These are phyloP conservation scores for Physocladia obscura DNA, from an alignment of 192 early-diverging fungal species.

Conservation along the genomic window DNA sequence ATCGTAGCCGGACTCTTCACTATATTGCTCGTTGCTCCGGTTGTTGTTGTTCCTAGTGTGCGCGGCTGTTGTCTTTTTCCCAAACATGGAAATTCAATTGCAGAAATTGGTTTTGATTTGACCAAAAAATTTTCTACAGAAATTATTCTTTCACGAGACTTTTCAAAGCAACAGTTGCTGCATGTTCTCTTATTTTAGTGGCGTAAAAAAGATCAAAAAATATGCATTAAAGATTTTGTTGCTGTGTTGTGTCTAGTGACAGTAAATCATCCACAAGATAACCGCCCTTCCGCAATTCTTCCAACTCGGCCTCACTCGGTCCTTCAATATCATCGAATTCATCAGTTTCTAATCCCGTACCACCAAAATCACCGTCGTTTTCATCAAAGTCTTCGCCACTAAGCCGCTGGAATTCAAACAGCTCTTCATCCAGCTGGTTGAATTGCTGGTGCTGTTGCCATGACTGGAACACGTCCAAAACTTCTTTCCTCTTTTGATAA, in stretches of 20 bases:
- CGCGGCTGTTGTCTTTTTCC: too few relatives aligned
- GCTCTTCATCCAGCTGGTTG: constrained; percentile 7
- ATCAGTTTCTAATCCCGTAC: background rate
- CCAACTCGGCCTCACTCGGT: constrained; percentile 36
- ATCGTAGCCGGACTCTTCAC: too few relatives aligned
- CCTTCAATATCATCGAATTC: constrained; percentile 31
- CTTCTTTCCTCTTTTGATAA: background rate
- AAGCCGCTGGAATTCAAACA: constrained; percentile 26
- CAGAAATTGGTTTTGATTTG: too few relatives aligned
- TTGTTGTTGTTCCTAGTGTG: too few relatives aligned
- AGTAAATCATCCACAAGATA: constrained; percentile 27
- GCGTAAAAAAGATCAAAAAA: too few relatives aligned
- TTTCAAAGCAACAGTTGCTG: too few relatives aligned
- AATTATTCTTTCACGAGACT: too few relatives aligned
- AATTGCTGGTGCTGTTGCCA: constrained; percentile 11
- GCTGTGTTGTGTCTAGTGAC: constrained; percentile 5
- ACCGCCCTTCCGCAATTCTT: constrained; percentile 28
- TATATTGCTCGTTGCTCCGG: too few relatives aligned
- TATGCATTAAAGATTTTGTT: background rate
- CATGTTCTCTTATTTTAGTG: too few relatives aligned
- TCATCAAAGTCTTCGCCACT: background rate
- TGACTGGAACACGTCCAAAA: background rate
- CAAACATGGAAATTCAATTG: too few relatives aligned
- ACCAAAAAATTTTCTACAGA: too few relatives aligned
- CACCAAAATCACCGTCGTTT: background rate